phyloP scores from a whole-genome alignment of 495 filamentous ascomycete genomes.

The Thermochaetoides thermophila region DNA sequence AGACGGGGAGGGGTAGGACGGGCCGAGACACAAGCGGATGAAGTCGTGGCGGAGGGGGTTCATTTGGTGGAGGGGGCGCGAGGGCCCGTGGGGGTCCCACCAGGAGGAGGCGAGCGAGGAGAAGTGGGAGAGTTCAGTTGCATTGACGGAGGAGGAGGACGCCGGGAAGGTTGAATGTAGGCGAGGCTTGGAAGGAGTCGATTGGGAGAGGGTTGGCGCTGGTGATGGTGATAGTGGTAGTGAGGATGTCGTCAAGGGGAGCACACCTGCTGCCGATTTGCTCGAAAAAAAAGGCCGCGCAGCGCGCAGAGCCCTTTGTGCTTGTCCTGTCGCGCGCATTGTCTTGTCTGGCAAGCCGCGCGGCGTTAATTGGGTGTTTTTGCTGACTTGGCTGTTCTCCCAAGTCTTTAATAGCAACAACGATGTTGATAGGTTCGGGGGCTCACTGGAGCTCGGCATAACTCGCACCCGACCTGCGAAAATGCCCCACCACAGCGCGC shows the following conservation, averaged over 20 bases:
- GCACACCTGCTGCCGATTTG: too few species aligned
- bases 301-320: too few species aligned
- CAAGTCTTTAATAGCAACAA: too few species aligned
- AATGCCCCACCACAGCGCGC: not conserved
- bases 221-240: not conserved
- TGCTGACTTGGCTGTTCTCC: too few species aligned
- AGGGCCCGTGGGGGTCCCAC: slow-evolving; percentile 95
- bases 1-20: slow-evolving; percentile 5
- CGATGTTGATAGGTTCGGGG: too few species aligned
- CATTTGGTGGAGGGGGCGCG: slow-evolving; percentile 89
- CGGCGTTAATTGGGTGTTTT: too few species aligned
- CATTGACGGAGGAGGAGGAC: slow-evolving; percentile 51
- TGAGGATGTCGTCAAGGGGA: slow-evolving; percentile 2
- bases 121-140: slow-evolving; percentile 84
- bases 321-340: too few species aligned
- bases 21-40: slow-evolving; percentile 54
- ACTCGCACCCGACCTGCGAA: too few species aligned
- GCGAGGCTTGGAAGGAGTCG: not conserved
- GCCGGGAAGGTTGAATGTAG: slow-evolving; percentile 3
- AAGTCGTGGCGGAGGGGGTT: slow-evolving; percentile 93
- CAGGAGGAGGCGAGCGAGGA: slow-evolving; percentile 80
- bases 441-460: too few species aligned
- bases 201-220: not conserved
- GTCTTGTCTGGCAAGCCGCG: too few species aligned
- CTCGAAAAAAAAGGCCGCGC: too few species aligned